Evolutionary conservation across 2,329 filamentous ascomycete species (phyloP), one percentile per base, ranked within the genome.

Genomic region (Pseudogymnoascus sp.): DNA sequence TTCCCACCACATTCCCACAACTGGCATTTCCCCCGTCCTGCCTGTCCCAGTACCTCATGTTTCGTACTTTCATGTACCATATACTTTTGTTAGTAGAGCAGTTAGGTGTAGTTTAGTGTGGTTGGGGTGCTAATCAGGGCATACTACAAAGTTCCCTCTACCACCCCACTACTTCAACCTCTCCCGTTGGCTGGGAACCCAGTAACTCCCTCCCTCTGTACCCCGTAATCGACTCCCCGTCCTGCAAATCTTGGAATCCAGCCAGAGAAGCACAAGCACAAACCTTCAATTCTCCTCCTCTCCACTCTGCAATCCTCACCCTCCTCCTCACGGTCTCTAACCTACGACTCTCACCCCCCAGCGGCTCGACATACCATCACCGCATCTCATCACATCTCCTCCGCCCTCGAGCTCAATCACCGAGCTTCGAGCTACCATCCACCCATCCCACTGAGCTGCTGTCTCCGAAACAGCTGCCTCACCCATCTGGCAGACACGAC

Each of bases 171-270:
- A 53, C 46, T 5, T 53, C 14, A 14, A 53, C 26, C 7, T n/a
- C 41, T 16, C 14, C 26, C 26, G 24, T 53, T 53, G 46, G 26
- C 26, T 31, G 26, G 24, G 24, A 53, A 16, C n/a, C 46, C 46
- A 31, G 26, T 53, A 24, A 41, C 41, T 26, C 22, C 46, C 24
- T 53, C 26, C 8, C 14, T 53, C 46, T 50, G 43, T 50, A 50
- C 43, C 43, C 43, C 43, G 43, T 50, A 50, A 6, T 50, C 43
- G 7, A 28, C 24, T 50, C 43, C 24, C 24, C 43, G n/a, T 50
- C 43, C 24, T 28, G 43, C 43, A 50, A 50, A 50, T 50, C 46
- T 53, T 53, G 46, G 46, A 53, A 53, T 53, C 46, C 46, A 53
- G 43, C 46, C 46, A 53, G 46, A 53, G 7, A 53, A 28, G 11